A percentile compares a stretch with the other conserved stretches of the same genome.
These are phyloP conservation scores for Paragyromitra xinjiangensis DNA, from an alignment of 495 filamentous ascomycete species.

Conservation along the genomic window DNA sequence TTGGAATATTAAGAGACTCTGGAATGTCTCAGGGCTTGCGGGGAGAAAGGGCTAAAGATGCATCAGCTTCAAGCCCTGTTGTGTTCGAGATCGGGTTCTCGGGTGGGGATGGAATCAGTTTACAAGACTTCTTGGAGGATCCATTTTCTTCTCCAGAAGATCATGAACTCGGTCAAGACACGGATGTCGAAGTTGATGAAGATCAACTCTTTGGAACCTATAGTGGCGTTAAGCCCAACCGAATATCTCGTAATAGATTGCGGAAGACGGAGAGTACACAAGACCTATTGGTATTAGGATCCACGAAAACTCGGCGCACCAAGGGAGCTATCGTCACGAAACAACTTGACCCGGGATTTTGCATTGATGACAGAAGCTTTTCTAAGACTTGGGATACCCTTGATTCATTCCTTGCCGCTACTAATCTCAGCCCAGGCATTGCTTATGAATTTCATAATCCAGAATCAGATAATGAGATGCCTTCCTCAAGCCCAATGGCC, in stretches of 20 bases:
- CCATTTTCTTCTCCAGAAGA: constrained; percentile 19
- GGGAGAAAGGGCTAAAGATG: background rate
- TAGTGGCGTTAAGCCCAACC: background rate
- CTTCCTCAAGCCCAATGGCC: constrained; percentile 30
- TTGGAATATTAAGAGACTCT: background rate
- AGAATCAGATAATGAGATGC: constrained; percentile 20
- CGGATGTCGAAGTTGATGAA: background rate
- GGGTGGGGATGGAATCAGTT: background rate
- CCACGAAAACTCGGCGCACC: background rate
- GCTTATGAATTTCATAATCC: background rate
- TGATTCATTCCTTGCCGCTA: constrained; percentile 5
- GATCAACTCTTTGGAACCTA: background rate
- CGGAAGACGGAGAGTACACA: constrained; percentile 22
- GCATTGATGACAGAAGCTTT: background rate
- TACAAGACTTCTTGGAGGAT: constrained; percentile 32
- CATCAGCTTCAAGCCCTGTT: background rate
- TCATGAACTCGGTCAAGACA: constrained; percentile 2
- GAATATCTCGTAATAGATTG: background rate
- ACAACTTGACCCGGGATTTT: background rate
- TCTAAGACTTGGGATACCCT: background rate
- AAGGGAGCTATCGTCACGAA: background rate
- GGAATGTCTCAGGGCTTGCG: background rate
- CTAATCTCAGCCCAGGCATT: background rate
- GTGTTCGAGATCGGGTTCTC: background rate
- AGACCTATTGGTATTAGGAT: constrained; percentile 23